Evolutionary conservation across 2,329 filamentous ascomycete genomes (phyloP).

Genomic region (Achaetomium macrosporum): DNA sequence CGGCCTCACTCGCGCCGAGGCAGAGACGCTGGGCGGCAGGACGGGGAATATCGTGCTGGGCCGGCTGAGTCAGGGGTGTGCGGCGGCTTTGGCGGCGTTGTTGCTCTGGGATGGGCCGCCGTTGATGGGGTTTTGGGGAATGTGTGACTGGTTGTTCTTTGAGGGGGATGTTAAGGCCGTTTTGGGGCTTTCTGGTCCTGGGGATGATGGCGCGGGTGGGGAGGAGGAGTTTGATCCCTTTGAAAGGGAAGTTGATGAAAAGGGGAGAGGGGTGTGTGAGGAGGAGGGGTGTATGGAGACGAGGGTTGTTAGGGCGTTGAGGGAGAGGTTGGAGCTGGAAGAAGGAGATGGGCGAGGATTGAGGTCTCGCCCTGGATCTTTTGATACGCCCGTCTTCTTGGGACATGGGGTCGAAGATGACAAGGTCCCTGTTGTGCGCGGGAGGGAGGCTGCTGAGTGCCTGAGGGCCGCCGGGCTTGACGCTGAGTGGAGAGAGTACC

Average conservation of each 20-base stretch:
- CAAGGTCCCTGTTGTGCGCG: slow-evolving; percentile 35
- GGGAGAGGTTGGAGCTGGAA: slow-evolving; percentile 22
- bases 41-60: slow-evolving; percentile 39
- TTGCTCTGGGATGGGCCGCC: slow-evolving; percentile 39
- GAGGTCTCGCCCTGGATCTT: slow-evolving; percentile 3
- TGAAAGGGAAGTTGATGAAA: slow-evolving; percentile 3
- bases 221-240: slow-evolving; percentile 22
- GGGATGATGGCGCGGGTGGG: background rate
- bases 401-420: slow-evolving; percentile 40
- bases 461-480: slow-evolving; percentile 32
- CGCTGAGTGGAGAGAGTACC: slow-evolving; percentile 35
- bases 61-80: slow-evolving; percentile 51
- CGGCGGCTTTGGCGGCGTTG: slow-evolving; percentile 37
- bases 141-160: slow-evolving; percentile 44
- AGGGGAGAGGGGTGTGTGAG: background rate
- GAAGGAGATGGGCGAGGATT: background rate
- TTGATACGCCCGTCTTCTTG: slow-evolving; percentile 38
- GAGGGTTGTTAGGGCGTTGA: slow-evolving; percentile 17
- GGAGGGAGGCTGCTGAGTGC: slow-evolving; percentile 30
- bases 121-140: slow-evolving; percentile 36
- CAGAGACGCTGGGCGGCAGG: slow-evolving; percentile 31
- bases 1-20: slow-evolving; percentile 33
- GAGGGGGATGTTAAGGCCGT: slow-evolving; percentile 22
- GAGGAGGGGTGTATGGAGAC: background rate
- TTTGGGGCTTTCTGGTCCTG: slow-evolving; percentile 6